These are phyloP conservation scores for Cetraspora pellucida DNA, from an alignment of 192 early-diverging fungal genomes.

Conservation along the genomic window DNA sequence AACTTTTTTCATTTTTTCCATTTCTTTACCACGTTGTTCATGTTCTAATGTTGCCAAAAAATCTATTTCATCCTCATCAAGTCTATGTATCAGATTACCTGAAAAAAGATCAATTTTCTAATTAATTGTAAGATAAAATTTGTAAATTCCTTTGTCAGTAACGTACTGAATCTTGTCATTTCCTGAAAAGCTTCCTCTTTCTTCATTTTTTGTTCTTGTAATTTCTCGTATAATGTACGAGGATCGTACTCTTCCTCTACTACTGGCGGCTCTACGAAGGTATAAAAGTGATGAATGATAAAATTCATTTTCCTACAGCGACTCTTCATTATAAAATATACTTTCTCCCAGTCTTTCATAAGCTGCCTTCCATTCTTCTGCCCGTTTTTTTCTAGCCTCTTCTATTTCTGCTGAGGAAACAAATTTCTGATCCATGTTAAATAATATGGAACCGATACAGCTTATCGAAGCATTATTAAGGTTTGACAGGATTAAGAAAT, in stretches of 20 bases:
- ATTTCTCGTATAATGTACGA: conserved; percentile 72
- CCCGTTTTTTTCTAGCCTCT: conserved; percentile 41
- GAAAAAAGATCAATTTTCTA: background rate
- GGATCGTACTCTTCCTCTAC: conserved; percentile 62
- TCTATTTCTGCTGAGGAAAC: conserved; percentile 34
- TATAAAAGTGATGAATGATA: background rate
- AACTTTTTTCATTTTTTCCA: conserved; percentile 47
- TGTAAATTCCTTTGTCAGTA: background rate
- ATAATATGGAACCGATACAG: too few species aligned
- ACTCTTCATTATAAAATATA: background rate
- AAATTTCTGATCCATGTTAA: conserved; percentile 22
- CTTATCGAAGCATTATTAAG: too few species aligned
- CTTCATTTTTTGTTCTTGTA: conserved; percentile 67
- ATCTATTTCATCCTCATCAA: conserved; percentile 72
- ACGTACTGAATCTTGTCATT: conserved; percentile 54
- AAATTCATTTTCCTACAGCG: background rate
- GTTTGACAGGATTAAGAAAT: too few species aligned
- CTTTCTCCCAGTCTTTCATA: conserved; percentile 33
- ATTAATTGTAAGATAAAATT: background rate
- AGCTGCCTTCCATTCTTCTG: conserved; percentile 44
- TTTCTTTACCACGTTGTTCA: conserved; percentile 49
- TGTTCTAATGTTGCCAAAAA: conserved; percentile 64
- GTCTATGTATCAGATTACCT: conserved; percentile 64
- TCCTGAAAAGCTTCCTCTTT: conserved; percentile 69
- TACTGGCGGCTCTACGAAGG: conserved; percentile 43